phyloP scores from a whole-genome alignment of 2,329 filamentous ascomycete genomes.

The Tolypocladium endophyticum region DNA sequence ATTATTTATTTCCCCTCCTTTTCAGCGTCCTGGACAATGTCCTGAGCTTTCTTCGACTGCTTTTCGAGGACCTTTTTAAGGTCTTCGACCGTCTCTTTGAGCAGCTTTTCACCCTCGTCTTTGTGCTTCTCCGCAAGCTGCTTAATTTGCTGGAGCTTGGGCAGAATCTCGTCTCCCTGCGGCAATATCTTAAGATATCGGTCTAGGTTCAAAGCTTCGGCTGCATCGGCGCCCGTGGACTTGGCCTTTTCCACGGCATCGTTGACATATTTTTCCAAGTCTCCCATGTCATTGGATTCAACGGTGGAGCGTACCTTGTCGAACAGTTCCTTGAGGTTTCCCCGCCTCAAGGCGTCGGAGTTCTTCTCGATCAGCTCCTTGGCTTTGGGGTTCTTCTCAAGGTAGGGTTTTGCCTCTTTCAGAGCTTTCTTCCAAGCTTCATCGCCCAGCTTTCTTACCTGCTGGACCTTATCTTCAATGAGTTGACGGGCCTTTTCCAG shows the following conservation, averaged over 20 bases:
- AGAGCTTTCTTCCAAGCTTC: not conserved
- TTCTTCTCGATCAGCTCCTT: constrained; percentile 41
- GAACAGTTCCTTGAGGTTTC: constrained; percentile 54
- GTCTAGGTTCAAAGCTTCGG: constrained; percentile 35
- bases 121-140: constrained; percentile 58
- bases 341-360: constrained; percentile 54
- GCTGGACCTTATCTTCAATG: not conserved
- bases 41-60: constrained; percentile 44
- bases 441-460: not conserved
- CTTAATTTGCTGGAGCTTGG: constrained; percentile 54
- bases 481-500: not conserved
- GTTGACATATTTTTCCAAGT: constrained; percentile 23
- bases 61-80: constrained; percentile 54
- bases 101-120: constrained; percentile 57
- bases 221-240: constrained; percentile 24
- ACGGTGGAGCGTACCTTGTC: constrained; percentile 50
- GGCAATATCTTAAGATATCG: constrained; percentile 58
- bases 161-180: constrained; percentile 51
- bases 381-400: not conserved
- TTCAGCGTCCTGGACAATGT: constrained; percentile 45
- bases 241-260: constrained; percentile 27
- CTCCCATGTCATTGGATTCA: constrained; percentile 48
- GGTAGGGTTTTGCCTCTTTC: not conserved
- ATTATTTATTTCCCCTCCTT: constrained; percentile 28
- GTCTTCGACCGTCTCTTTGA: constrained; percentile 60